Conservation (phyloP, 106 monocot species). For the Platanthera guangdongensis region DNA sequence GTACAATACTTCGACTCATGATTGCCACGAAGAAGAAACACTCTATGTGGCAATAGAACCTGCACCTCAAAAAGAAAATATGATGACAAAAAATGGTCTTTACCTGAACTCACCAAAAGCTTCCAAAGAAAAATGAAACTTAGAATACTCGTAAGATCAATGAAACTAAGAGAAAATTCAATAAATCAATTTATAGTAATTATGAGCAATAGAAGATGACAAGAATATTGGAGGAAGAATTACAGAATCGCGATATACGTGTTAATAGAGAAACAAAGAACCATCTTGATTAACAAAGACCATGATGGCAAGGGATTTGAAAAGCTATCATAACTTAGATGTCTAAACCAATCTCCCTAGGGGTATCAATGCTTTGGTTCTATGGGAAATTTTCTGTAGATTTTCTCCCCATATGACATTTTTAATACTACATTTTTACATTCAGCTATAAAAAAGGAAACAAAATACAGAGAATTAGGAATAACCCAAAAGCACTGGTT, state of each 20-base stretch:
- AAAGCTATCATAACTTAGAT: neutral
- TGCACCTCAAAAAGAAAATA: constrained; percentile 21
- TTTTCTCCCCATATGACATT: neutral
- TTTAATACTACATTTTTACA: neutral
- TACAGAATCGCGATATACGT: neutral
- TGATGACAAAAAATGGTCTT: neutral
- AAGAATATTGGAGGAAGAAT: neutral
- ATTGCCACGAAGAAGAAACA: constrained; percentile 96
- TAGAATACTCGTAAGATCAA: neutral
- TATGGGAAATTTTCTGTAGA: neutral
- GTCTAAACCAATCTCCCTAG: neutral
- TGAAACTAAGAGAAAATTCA: neutral
- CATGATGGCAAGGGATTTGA: neutral
- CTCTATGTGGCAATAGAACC: constrained; percentile 70
- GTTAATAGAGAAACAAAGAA: neutral
- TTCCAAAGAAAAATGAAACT: neutral
- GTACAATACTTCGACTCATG: constrained; percentile 98
- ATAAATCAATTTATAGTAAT: neutral
- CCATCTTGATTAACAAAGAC: neutral
- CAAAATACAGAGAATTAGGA: neutral
- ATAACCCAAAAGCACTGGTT: neutral
- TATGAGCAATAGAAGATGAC: neutral
- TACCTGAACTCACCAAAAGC: neutral
- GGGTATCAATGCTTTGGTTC: neutral
- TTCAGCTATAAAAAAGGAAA: neutral